phyloP scores from a whole-genome alignment of 106 monocot genomes.

The Allium fistulosum region DNA sequence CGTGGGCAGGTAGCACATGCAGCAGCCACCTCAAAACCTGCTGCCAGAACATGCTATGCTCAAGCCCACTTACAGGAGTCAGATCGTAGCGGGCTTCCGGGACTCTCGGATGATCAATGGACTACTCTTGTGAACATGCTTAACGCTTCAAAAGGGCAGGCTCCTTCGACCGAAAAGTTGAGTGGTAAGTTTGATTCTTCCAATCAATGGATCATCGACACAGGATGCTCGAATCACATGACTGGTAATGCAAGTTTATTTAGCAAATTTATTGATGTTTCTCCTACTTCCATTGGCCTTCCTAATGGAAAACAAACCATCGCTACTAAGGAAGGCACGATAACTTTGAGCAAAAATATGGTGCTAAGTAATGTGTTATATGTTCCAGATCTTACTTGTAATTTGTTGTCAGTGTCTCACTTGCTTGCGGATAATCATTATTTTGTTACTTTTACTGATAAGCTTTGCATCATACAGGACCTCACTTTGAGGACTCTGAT shows the following conservation, averaged over 20 bases:
- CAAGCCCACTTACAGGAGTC: too few relatives aligned
- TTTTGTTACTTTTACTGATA: background rate
- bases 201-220: background rate
- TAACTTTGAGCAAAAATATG: background rate
- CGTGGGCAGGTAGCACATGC: too few relatives aligned
- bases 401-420: background rate
- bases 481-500: background rate
- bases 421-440: background rate
- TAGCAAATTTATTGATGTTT: background rate
- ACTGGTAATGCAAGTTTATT: background rate
- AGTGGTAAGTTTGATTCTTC: background rate
- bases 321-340: background rate
- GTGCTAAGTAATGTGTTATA: background rate
- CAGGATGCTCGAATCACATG: background rate
- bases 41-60: too few relatives aligned
- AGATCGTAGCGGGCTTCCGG: too few relatives aligned
- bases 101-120: too few relatives aligned
- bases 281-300: background rate
- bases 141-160: too few relatives aligned
- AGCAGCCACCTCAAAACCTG: too few relatives aligned
- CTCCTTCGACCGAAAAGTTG: background rate
- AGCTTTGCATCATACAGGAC: background rate
- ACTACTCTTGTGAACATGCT: too few relatives aligned
- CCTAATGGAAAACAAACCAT: background rate
- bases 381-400: background rate